These are phyloP conservation scores for Calonectria fujianensis DNA, from an alignment of 2,329 filamentous ascomycete species.

Conservation along the genomic window DNA sequence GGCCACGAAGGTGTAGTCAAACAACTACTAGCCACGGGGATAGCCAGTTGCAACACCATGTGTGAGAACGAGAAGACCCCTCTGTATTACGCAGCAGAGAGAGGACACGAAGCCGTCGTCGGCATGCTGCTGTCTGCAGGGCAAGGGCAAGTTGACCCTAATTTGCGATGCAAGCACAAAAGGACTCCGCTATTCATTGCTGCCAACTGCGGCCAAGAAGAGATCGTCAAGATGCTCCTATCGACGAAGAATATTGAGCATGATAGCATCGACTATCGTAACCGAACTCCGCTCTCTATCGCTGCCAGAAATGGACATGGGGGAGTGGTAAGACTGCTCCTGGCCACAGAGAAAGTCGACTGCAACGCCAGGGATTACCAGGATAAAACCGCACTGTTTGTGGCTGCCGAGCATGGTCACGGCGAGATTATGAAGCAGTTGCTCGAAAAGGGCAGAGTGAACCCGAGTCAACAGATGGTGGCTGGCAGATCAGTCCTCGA, in stretches of 20 bases:
- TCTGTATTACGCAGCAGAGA: constrained; percentile 16
- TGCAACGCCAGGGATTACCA: background rate
- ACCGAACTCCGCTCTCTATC: constrained; percentile 3
- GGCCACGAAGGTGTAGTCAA: constrained; percentile 6
- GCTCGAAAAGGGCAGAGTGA: background rate
- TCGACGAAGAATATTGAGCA: background rate
- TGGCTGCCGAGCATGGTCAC: background rate
- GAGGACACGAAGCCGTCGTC: constrained; percentile 2
- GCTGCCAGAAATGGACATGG: background rate
- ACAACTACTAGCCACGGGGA: constrained; percentile 11
- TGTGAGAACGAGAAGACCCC: background rate
- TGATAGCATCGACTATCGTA: constrained; percentile 1
- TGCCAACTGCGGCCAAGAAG: constrained; percentile 9
- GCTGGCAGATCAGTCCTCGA: constrained; percentile 3
- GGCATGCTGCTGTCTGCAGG: background rate
- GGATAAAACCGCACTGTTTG: background rate
- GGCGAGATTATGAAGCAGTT: background rate
- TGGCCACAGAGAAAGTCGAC: constrained; percentile 4
- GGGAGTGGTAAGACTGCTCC: constrained; percentile 3
- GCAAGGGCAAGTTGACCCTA: constrained; percentile 11
- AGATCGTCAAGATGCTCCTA: background rate
- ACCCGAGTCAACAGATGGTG: background rate
- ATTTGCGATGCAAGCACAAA: constrained; percentile 10
- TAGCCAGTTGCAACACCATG: constrained; percentile 10
- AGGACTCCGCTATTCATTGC: constrained; percentile 11